Conservation (phyloP, 345 rosid genomes). For the Heritiera fomes region DNA sequence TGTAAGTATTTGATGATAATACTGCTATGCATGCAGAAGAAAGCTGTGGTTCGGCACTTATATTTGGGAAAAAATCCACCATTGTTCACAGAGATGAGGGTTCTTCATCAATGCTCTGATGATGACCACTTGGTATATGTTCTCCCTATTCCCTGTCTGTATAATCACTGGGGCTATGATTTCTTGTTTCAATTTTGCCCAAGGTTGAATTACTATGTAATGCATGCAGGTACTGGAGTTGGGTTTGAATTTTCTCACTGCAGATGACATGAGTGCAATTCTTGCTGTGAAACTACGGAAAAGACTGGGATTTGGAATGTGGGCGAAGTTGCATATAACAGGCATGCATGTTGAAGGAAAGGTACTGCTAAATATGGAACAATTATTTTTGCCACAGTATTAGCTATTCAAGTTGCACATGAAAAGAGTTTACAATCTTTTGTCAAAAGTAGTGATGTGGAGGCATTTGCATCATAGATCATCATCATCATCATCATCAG, state of each 20-base stretch:
- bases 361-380: slow-evolving; percentile 37
- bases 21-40: slow-evolving; percentile 50
- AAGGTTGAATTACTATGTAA: slow-evolving; percentile 19
- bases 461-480: slow-evolving; percentile 9
- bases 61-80: slow-evolving; percentile 94
- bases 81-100: slow-evolving; percentile 74
- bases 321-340: slow-evolving; percentile 89
- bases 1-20: slow-evolving; percentile 11
- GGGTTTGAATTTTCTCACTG: slow-evolving; percentile 86
- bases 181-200: neutral
- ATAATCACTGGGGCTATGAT: neutral
- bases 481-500: too few species aligned
- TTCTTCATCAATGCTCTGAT: slow-evolving; percentile 54
- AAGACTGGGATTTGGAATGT: slow-evolving; percentile 90
- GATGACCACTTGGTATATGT: slow-evolving; percentile 86
- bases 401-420: neutral
- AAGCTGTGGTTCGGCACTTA: slow-evolving; percentile 69
- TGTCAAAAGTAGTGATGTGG: neutral
- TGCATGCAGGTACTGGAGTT: slow-evolving; percentile 75
- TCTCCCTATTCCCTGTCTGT: slow-evolving; percentile 25
- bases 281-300: slow-evolving; percentile 84
- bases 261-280: slow-evolving; percentile 93
- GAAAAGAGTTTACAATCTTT: neutral
- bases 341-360: slow-evolving; percentile 98
- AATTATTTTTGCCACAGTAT: neutral